phyloP scores from a whole-genome alignment of 345 rosid species.

The Ailanthus altissimus region DNA sequence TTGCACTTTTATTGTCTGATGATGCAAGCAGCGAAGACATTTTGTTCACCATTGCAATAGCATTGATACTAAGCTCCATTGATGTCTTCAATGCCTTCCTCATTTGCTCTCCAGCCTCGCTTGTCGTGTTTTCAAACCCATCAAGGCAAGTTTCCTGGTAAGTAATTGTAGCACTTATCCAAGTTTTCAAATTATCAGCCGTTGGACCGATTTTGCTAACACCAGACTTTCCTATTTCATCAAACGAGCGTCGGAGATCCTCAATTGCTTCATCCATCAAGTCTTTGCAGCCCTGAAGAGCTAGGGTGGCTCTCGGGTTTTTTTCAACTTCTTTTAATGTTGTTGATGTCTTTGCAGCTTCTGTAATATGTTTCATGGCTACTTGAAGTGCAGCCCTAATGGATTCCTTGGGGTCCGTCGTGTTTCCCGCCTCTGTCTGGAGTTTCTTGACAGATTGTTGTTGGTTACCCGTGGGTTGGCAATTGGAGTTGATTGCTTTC shows the following conservation, averaged over 20 bases:
- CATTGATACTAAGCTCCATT: constrained; percentile 55
- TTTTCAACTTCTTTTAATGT: constrained; percentile 50
- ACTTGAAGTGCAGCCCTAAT: constrained; percentile 47
- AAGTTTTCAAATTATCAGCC: constrained; percentile 47
- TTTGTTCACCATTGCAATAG: constrained; percentile 60
- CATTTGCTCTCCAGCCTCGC: constrained; percentile 56
- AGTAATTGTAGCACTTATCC: constrained; percentile 78
- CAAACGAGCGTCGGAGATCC: constrained; percentile 50
- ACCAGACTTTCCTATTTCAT: constrained; percentile 40
- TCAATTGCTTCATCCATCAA: constrained; percentile 53
- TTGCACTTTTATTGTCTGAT: constrained; percentile 20
- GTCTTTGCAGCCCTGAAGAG: constrained; percentile 59
- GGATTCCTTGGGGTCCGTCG: constrained; percentile 61
- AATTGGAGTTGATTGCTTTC: constrained; percentile 62
- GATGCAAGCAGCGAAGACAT: constrained; percentile 38
- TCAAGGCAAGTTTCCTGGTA: constrained; percentile 79
- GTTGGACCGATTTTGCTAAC: constrained; percentile 28
- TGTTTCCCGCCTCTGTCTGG: constrained; percentile 33
- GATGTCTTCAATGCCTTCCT: constrained; percentile 48
- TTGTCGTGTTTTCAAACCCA: constrained; percentile 53
- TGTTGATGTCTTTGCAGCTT: constrained; percentile 49
- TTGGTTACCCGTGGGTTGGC: constrained; percentile 61
- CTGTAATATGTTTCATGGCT: constrained; percentile 38
- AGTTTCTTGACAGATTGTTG: constrained; percentile 52
- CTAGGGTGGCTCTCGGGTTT: constrained; percentile 50